Conservation (phyloP, 495 filamentous ascomycete genomes). For the Podospora pseudocomata region DNA sequence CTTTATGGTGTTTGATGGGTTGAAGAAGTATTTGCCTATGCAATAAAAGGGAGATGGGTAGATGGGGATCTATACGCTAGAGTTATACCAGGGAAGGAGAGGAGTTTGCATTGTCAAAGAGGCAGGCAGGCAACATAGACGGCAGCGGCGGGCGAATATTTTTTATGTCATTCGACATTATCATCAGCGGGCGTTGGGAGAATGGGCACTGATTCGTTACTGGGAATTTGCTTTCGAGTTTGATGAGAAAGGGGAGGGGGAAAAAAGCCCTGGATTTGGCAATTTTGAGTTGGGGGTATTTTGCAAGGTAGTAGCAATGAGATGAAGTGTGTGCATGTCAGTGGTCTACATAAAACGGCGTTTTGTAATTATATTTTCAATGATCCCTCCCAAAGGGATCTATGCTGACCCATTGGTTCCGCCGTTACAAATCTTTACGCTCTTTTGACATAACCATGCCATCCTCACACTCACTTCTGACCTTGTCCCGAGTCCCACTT, state of each 20-base stretch:
- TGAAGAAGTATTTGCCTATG: conserved; percentile 62
- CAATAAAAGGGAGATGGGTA: conserved; percentile 19
- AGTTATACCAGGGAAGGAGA: neutral
- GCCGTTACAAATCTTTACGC: neutral
- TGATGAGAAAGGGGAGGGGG: neutral
- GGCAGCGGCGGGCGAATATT: neutral
- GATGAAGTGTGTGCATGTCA: neutral
- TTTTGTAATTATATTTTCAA: neutral
- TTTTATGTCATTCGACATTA: neutral
- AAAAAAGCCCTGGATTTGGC: neutral
- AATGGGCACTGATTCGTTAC: neutral
- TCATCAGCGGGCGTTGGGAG: conserved; percentile 12
- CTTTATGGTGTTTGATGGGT: conserved; percentile 84
- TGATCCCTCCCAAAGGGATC: neutral
- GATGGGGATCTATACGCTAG: neutral
- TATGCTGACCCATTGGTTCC: neutral
- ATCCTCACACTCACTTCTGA: neutral
- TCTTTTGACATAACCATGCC: neutral
- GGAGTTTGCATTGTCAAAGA: conserved; percentile 5
- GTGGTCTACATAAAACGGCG: neutral
- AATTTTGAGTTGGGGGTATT: neutral
- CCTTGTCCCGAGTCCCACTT: too few relatives aligned
- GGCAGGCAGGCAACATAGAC: neutral
- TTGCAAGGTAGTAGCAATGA: neutral
- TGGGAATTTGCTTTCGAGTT: neutral